Evolutionary conservation across 2,329 filamentous ascomycete species (phyloP).

Genomic region (Aspergillus spinulosporus): DNA sequence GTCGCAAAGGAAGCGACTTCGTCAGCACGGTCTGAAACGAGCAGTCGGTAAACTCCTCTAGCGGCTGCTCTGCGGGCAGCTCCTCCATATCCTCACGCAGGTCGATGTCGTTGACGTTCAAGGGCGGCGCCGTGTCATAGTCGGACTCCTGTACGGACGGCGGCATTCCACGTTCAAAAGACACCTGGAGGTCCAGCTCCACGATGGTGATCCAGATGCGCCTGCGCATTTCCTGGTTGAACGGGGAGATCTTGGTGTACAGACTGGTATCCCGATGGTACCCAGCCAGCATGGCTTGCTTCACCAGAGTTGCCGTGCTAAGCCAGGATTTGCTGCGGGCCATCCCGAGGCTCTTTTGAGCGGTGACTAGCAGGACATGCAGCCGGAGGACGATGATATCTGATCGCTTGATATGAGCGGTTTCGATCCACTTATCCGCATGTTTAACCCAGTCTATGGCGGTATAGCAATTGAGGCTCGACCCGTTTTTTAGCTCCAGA

Average conservation of each 20-base stretch:
- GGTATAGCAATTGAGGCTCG: conserved; percentile 32
- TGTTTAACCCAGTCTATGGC: conserved; percentile 75
- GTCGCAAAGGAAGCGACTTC: conserved; percentile 33
- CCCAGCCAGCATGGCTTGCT: conserved; percentile 55
- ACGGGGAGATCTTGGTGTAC: conserved; percentile 37
- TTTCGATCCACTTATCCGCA: conserved; percentile 83
- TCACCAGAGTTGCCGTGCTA: conserved; percentile 51
- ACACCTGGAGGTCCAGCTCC: conserved; percentile 58
- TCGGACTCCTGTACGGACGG: conserved; percentile 45
- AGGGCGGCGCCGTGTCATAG: conserved; percentile 52
- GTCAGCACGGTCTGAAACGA: conserved; percentile 37
- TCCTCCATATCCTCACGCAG: conserved; percentile 40
- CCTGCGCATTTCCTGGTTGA: conserved; percentile 51
- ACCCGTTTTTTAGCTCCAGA: conserved; percentile 31
- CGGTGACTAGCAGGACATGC: conserved; percentile 52
- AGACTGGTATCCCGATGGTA: conserved; percentile 48
- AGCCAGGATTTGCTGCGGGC: conserved; percentile 58
- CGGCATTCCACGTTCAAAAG: conserved; percentile 57
- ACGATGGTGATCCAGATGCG: conserved; percentile 59
- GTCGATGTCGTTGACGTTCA: conserved; percentile 54
- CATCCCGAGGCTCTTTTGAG: conserved; percentile 53
- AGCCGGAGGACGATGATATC: conserved; percentile 53
- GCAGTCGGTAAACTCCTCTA: conserved; percentile 38
- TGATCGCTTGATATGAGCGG: conserved; percentile 63
- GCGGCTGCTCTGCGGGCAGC: conserved; percentile 31